Evolutionary conservation across 495 filamentous ascomycete species (phyloP), one percentile per base, ranked within the genome.

Genomic region (Friedmanniomyces simplex): DNA sequence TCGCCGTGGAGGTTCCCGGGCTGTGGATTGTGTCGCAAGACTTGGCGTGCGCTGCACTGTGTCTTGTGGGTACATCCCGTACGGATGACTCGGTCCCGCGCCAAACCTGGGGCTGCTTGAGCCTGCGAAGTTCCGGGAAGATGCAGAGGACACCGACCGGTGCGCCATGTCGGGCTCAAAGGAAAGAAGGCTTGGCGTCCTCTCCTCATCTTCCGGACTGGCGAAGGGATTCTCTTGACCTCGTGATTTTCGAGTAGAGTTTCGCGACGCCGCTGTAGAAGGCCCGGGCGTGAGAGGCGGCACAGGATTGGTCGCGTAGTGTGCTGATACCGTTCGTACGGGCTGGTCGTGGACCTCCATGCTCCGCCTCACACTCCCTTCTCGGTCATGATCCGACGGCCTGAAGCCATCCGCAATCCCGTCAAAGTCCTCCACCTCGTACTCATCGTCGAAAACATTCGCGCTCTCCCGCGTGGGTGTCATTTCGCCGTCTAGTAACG

Each of bases 401-500:
- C 69, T 50, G 52, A 67, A 70, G 43, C 70, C 70, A 46, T 73
- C 68, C 58, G 57, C 64, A 8, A 70, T 55, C 13, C 24, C 58
- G 26, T 70, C 66, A 51, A 50, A 55, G 28, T 61, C 54, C 43
- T 71, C 69, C 47, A 67, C 57, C 57, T 68, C 71, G 57, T 60
- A 69, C 46, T 69, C 68, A 55, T 73, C 71, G 60, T 67, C 70
- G 61, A 73, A 72, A 36, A 73, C 64, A 54, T 73, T 68, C 37
- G 61, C 62, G 36, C 63, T 68, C 37, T 67, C 64, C 2, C 45
- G 34, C 43, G 54, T 50, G 2, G 63, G 52, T n/a, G 58, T 55
- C 50, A 41, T 30, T 13, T 54, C 43, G 54, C 26, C 59, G 49
- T 64, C 62, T 24, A 57, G 42, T 32, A 61, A 43, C 11, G 55